Base-by-base conservation (phyloP, 345 rosid genomes). In the Salix exigua region DNA sequence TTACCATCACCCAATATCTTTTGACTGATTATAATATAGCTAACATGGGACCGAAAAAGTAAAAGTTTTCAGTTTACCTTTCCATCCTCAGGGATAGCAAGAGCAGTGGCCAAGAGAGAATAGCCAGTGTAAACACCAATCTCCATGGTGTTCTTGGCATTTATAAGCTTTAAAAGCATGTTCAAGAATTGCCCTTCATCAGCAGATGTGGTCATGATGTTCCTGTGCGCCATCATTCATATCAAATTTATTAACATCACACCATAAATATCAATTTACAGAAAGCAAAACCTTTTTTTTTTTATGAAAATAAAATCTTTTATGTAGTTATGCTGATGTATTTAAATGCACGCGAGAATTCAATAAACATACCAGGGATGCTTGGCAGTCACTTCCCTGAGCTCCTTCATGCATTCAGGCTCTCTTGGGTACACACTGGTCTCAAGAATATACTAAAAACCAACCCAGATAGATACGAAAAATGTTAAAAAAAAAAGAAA, bases 121-220 rank as follows among this genome's bases (percentile, higher is more conserved):
- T 94, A 94, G 40, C 99, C 99, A 30, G 99, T 96, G 91, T 90
- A 96, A 60, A 96, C 98, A 21, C 99, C 99, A 26, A 96, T 94
- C 86, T 96, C 99, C 98, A 96, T 96, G 42, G 98, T 96, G 91
- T 94, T 94, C 88, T 96, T 94, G 64, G 98, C 99, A 82, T 96
- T 94, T 82, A 92, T 85, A n/a, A 96, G 89, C 84, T 96, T 96
- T 64, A 96, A 84, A 31, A 96, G 85, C 98, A 92, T 90, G 93
- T 80, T 91, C 85, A 96, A 73, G 78, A 96, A 94, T 81, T 96
- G 99, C 37, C 97, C 99, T 86, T 92, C 98, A 70, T 96, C 99
- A 1, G 98, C 98, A 16, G 98, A 94, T 75, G 99, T 94, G 0
- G 97, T 91, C 99, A 96, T 94, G 63, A 96, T 80, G 86, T 94